A percentile compares a stretch with the other conserved stretches of the same genome.
Conservation (phyloP, 228 moss, liverwort and hornwort genomes). For the Sphagnum fallax region DNA sequence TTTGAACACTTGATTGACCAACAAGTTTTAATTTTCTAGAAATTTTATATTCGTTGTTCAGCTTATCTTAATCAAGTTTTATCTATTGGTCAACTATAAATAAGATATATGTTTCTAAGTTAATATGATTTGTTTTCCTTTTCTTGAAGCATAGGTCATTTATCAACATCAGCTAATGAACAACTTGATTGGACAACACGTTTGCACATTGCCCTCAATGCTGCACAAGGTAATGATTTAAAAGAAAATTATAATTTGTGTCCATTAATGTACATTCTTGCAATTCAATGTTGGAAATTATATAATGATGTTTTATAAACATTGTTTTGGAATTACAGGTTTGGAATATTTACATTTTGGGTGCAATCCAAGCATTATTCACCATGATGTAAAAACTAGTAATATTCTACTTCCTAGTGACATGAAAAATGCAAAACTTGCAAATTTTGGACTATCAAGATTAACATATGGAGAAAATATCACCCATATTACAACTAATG, state of each 20-base stretch:
- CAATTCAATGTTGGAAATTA: too few species aligned
- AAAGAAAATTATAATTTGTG: too few species aligned
- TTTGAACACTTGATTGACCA: too few species aligned
- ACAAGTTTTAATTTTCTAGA: too few species aligned
- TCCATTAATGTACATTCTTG: too few species aligned
- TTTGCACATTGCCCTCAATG: slow-evolving; percentile 11
- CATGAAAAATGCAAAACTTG: slow-evolving; percentile 18
- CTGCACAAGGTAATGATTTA: slow-evolving; percentile 8
- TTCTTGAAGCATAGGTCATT: too few species aligned
- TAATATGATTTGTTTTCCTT: too few species aligned
- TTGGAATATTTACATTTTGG: slow-evolving; percentile 24
- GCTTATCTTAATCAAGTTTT: too few species aligned
- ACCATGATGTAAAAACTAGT: slow-evolving; percentile 23
- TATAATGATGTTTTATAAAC: neutral
- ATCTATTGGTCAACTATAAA: too few species aligned
- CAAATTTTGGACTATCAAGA: slow-evolving; percentile 31
- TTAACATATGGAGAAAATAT: slow-evolving; percentile 1
- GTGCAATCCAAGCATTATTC: slow-evolving; percentile 25
- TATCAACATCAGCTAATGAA: neutral
- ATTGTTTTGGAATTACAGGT: neutral
- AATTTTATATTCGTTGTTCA: too few species aligned
- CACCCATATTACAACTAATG: slow-evolving; percentile 11
- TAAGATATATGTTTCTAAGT: too few species aligned
- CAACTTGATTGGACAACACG: slow-evolving; percentile 6
- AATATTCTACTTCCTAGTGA: slow-evolving; percentile 25